Percentiles rank a stretch among this genome's conserved stretches.
These are phyloP conservation scores for Shiraia sp. DNA, from an alignment of 2,329 filamentous ascomycete species.

Conservation along the genomic window DNA sequence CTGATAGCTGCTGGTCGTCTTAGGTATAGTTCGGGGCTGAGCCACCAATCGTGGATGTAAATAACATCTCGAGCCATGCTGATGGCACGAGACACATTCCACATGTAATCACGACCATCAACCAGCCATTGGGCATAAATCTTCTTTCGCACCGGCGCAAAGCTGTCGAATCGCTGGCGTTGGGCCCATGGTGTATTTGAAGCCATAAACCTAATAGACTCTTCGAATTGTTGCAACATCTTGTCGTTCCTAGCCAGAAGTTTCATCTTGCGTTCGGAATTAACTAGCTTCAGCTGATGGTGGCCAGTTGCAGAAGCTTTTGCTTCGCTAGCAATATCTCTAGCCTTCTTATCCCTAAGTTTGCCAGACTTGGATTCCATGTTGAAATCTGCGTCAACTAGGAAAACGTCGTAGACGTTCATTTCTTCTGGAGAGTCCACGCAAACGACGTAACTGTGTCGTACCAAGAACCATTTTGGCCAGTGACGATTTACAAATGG, in stretches of 20 bases:
- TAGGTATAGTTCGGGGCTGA: slow-evolving; percentile 95
- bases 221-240: slow-evolving; percentile 87
- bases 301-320: slow-evolving; percentile 70
- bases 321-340: slow-evolving; percentile 67
- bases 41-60: slow-evolving; percentile 99
- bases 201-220: slow-evolving; percentile 87
- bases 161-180: slow-evolving; percentile 87
- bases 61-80: slow-evolving; percentile 97
- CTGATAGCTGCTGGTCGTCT: slow-evolving; percentile 91
- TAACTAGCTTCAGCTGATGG: slow-evolving; percentile 85
- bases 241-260: slow-evolving; percentile 89
- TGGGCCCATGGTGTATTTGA: slow-evolving; percentile 80
- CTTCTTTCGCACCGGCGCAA: slow-evolving; percentile 82
- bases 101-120: slow-evolving; percentile 97
- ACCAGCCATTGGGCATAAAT: slow-evolving; percentile 97
- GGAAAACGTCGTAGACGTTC: slow-evolving; percentile 97
- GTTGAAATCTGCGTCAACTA: slow-evolving; percentile 88
- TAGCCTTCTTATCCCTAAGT: slow-evolving; percentile 57
- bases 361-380: slow-evolving; percentile 71
- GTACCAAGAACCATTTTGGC: slow-evolving; percentile 97
- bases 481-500: slow-evolving; percentile 81
- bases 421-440: slow-evolving; percentile 99
- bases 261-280: slow-evolving; percentile 89
- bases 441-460: slow-evolving; percentile 95
- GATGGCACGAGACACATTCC: slow-evolving; percentile 96